Evolutionary conservation across 2,329 filamentous ascomycete genomes (phyloP).

Genomic region (Penicillium palitans): DNA sequence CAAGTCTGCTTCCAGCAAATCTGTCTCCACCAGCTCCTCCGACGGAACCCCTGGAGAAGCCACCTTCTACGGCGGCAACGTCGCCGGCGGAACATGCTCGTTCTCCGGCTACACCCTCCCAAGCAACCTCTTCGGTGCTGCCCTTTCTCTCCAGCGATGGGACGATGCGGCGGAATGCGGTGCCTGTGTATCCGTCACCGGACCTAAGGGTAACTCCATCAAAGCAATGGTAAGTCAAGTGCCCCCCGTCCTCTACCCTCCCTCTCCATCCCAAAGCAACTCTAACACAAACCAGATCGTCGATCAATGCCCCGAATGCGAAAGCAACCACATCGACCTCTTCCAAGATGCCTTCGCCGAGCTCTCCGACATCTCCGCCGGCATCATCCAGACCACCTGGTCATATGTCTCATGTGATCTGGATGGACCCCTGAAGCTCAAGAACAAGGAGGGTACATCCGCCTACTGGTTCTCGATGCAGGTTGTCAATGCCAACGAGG

Average conservation of each 20-base stretch:
- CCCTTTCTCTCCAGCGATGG: conserved; percentile 61
- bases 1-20: background rate
- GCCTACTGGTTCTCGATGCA: conserved; percentile 62
- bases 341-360: conserved; percentile 53
- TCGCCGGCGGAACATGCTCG: conserved; percentile 62
- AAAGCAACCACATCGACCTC: conserved; percentile 56
- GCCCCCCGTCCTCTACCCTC: background rate
- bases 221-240: conserved; percentile 60
- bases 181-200: conserved; percentile 58
- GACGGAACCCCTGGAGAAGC: conserved; percentile 41
- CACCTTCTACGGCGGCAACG: conserved; percentile 58
- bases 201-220: conserved; percentile 54
- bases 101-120: conserved; percentile 65
- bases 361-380: conserved; percentile 48
- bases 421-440: conserved; percentile 50
- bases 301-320: conserved; percentile 59
- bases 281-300: conserved; percentile 45
- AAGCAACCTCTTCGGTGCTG: conserved; percentile 58
- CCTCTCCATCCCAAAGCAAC: background rate
- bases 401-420: conserved; percentile 55
- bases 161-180: conserved; percentile 57
- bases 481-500: conserved; percentile 62
- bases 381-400: conserved; percentile 54
- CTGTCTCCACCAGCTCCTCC: background rate
- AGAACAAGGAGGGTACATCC: conserved; percentile 53